These are phyloP conservation scores for Lindgomyces ingoldianus DNA, from an alignment of 495 filamentous ascomycete species.

Conservation along the genomic window DNA sequence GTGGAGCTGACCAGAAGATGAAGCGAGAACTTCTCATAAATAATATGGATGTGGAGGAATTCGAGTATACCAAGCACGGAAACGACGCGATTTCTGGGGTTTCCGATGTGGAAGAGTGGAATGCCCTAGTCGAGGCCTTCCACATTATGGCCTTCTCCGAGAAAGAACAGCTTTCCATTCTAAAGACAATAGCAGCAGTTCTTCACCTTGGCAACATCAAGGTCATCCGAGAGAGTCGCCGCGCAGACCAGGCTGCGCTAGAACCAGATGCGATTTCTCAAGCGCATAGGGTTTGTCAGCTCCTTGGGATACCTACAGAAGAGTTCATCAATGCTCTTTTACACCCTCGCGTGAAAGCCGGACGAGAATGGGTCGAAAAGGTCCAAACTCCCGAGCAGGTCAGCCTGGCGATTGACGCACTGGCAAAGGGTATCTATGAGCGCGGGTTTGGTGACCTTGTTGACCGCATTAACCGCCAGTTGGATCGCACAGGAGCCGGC, in stretches of 20 bases:
- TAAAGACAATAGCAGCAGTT: slow-evolving; percentile 86
- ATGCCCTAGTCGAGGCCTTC: slow-evolving; percentile 86
- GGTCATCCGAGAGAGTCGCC: slow-evolving; percentile 83
- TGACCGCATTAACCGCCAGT: slow-evolving; percentile 82
- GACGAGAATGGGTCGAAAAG: slow-evolving; percentile 97
- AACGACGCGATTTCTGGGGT: slow-evolving; percentile 90
- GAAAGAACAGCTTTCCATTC: slow-evolving; percentile 76
- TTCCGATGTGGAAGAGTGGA: slow-evolving; percentile 90
- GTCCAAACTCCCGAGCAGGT: slow-evolving; percentile 97
- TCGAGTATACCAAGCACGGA: slow-evolving; percentile 85
- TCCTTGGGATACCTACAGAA: slow-evolving; percentile 81
- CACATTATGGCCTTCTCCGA: slow-evolving; percentile 91
- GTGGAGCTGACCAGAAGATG: slow-evolving; percentile 72
- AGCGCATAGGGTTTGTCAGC: slow-evolving; percentile 73
- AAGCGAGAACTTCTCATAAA: slow-evolving; percentile 75
- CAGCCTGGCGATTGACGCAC: slow-evolving; percentile 80
- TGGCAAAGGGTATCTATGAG: slow-evolving; percentile 97
- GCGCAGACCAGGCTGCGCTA: slow-evolving; percentile 86
- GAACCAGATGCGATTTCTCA: slow-evolving; percentile 68
- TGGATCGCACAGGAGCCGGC: slow-evolving; percentile 76
- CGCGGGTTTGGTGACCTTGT: slow-evolving; percentile 93
- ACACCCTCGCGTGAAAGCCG: slow-evolving; percentile 91
- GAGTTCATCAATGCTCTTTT: slow-evolving; percentile 85
- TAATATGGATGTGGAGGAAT: slow-evolving; percentile 75
- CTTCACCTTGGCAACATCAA: slow-evolving; percentile 91